These are phyloP conservation scores for Phoma herbarum DNA, from an alignment of 2,329 filamentous ascomycete species.

Conservation along the genomic window DNA sequence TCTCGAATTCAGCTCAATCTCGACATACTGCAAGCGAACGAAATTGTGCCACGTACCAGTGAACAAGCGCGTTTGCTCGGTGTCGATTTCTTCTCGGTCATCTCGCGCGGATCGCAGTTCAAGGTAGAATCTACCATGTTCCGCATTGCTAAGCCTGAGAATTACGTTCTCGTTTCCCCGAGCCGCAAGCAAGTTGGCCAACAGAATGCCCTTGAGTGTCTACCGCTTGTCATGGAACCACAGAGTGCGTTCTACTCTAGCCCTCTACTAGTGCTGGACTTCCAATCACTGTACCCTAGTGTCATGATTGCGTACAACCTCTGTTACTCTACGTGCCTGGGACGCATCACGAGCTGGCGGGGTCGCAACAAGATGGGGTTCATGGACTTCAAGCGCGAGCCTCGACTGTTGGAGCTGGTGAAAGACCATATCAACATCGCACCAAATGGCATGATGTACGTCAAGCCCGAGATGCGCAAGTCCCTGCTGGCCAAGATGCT, in stretches of 20 bases:
- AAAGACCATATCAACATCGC: conserved; percentile 89
- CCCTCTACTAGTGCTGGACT: conserved; percentile 89
- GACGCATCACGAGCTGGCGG: conserved; percentile 86
- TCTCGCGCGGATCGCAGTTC: conserved; percentile 94
- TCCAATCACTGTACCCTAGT: conserved; percentile 94
- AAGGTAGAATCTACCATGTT: conserved; percentile 99
- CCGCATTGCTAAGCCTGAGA: conserved; percentile 95
- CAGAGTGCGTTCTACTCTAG: conserved; percentile 93
- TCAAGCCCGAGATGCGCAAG: conserved; percentile 83
- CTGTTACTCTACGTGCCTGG: conserved; percentile 96
- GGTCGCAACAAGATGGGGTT: conserved; percentile 96
- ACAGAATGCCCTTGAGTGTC: conserved; percentile 92
- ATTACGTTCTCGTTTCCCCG: conserved; percentile 88
- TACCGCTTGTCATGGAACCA: conserved; percentile 97
- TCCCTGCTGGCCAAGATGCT: conserved; percentile 96
- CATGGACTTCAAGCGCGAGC: conserved; percentile 80
- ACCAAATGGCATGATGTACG: conserved; percentile 97
- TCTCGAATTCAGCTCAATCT: conserved; percentile 80
- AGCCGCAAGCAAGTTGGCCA: conserved; percentile 90
- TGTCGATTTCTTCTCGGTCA: conserved; percentile 96
- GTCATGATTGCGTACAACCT: conserved; percentile 99
- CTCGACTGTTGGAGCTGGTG: conserved; percentile 77
- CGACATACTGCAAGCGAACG: conserved; percentile 90
- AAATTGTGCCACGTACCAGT: conserved; percentile 86
- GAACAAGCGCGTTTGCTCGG: conserved; percentile 93